These are phyloP conservation scores for Diaporthe ampelina DNA, from an alignment of 2,329 filamentous ascomycete genomes.

Conservation along the genomic window DNA sequence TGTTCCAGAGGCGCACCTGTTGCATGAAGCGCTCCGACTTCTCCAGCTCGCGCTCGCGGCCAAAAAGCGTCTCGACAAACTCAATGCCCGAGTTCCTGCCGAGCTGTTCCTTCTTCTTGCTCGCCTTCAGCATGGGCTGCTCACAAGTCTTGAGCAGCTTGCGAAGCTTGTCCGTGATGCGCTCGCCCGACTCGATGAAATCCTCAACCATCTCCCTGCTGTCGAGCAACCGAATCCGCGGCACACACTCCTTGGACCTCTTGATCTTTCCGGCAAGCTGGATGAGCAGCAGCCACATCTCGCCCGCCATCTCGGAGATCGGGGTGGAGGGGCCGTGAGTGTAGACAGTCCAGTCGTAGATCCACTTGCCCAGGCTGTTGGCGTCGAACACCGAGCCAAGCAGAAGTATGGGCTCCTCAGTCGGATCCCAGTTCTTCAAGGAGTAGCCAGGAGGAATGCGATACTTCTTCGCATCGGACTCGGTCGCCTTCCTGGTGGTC, in stretches of 20 bases:
- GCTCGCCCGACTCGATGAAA: slow-evolving; percentile 90
- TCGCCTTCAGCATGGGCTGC: slow-evolving; percentile 92
- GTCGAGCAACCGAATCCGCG: slow-evolving; percentile 78
- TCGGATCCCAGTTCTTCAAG: slow-evolving; percentile 98
- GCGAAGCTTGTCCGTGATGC: slow-evolving; percentile 87
- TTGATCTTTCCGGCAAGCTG: slow-evolving; percentile 95
- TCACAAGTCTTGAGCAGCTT: slow-evolving; percentile 92
- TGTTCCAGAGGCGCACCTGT: slow-evolving; percentile 87
- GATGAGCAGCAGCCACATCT: slow-evolving; percentile 95
- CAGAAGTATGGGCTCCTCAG: slow-evolving; percentile 92
- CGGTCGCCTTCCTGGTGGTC: slow-evolving; percentile 62
- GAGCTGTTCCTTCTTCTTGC: slow-evolving; percentile 84
- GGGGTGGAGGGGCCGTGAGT: slow-evolving; percentile 85
- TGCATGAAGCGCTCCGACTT: slow-evolving; percentile 95
- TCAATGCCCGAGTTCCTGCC: slow-evolving; percentile 94
- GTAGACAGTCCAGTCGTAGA: slow-evolving; percentile 99
- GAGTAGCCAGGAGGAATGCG: slow-evolving; percentile 92
- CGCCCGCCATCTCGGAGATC: slow-evolving; percentile 91
- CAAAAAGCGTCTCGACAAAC: slow-evolving; percentile 97
- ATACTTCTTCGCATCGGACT: slow-evolving; percentile 72
- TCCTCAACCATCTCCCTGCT: slow-evolving; percentile 87
- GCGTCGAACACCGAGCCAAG: slow-evolving; percentile 97
- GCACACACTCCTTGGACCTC: slow-evolving; percentile 83
- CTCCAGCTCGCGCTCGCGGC: slow-evolving; percentile 88
- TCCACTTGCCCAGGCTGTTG: slow-evolving; percentile 98